phyloP scores from a whole-genome alignment of 495 filamentous ascomycete species.

The Penicillium fimorum region DNA sequence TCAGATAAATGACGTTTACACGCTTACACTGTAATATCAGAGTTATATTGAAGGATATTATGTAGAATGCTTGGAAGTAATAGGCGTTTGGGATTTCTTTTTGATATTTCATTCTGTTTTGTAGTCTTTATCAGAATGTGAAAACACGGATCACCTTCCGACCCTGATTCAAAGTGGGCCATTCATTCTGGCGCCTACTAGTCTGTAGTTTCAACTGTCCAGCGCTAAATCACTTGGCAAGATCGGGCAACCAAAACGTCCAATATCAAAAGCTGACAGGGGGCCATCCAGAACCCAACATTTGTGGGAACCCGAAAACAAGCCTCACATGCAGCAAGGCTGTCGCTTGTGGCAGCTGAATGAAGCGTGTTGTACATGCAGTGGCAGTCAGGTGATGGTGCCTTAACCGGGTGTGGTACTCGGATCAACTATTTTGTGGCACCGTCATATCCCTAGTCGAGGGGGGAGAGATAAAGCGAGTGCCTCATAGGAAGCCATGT shows the following conservation, averaged over 20 bases:
- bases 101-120: neutral
- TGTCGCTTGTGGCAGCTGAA: conserved; percentile 7
- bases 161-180: neutral
- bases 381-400: conserved; percentile 19
- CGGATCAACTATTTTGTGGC: neutral
- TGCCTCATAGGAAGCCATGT: neutral
- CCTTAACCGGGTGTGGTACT: conserved; percentile 8
- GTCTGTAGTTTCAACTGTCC: neutral
- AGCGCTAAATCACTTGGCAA: neutral
- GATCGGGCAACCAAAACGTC: neutral
- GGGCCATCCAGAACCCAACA: neutral
- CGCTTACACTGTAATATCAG: neutral
- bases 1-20: conserved; percentile 6
- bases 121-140: neutral
- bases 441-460: neutral
- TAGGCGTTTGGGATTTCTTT: neutral
- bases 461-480: neutral
- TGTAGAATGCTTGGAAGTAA: neutral
- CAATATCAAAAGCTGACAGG: neutral
- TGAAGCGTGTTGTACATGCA: conserved; percentile 12
- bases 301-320: neutral
- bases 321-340: conserved; percentile 8
- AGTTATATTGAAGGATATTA: neutral
- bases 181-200: neutral
- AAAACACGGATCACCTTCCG: neutral